Percentiles rank a stretch among this genome's conserved stretches.
Conservation (phyloP, 1,284 basidiomycete genomes). For the Retiboletus flavoniger region DNA sequence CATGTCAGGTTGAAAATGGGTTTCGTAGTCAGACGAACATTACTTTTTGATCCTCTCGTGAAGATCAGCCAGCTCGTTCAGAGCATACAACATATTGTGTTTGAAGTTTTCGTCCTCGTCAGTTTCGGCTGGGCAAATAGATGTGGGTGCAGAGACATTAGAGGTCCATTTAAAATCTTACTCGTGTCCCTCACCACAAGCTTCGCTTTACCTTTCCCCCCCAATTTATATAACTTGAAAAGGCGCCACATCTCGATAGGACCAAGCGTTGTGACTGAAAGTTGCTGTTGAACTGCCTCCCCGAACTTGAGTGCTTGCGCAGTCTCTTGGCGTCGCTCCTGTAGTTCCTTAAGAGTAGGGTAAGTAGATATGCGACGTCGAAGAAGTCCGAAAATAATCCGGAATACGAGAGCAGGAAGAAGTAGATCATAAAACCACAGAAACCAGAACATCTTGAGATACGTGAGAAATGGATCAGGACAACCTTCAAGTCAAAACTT, state of each 20-base stretch:
- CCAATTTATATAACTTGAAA: slow-evolving; percentile 39
- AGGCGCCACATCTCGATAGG: slow-evolving; percentile 55
- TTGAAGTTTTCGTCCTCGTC: slow-evolving; percentile 44
- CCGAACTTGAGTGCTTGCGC: slow-evolving; percentile 53
- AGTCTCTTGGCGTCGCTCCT: slow-evolving; percentile 47
- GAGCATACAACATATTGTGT: slow-evolving; percentile 38
- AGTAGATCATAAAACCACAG: slow-evolving; percentile 62
- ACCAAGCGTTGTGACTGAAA: slow-evolving; percentile 49
- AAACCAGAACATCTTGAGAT: slow-evolving; percentile 55
- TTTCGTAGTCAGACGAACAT: slow-evolving; percentile 19
- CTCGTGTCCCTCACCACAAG: slow-evolving; percentile 20
- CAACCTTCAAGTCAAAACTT: slow-evolving; percentile 26
- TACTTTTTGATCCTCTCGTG: slow-evolving; percentile 70
- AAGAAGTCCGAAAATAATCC: slow-evolving; percentile 49
- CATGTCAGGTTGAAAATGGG: slow-evolving; percentile 7
- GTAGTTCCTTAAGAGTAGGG: slow-evolving; percentile 54
- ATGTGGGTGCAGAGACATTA: not conserved
- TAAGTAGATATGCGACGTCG: slow-evolving; percentile 52
- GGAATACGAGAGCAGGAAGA: slow-evolving; percentile 49
- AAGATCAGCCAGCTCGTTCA: slow-evolving; percentile 55
- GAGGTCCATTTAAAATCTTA: slow-evolving; percentile 5
- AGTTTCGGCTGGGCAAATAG: slow-evolving; percentile 3
- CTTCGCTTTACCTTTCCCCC: slow-evolving; percentile 30
- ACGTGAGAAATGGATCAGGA: slow-evolving; percentile 12
- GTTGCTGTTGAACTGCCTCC: slow-evolving; percentile 44